Conservation (phyloP, 306 rosid genomes). For the Prunus mira region DNA sequence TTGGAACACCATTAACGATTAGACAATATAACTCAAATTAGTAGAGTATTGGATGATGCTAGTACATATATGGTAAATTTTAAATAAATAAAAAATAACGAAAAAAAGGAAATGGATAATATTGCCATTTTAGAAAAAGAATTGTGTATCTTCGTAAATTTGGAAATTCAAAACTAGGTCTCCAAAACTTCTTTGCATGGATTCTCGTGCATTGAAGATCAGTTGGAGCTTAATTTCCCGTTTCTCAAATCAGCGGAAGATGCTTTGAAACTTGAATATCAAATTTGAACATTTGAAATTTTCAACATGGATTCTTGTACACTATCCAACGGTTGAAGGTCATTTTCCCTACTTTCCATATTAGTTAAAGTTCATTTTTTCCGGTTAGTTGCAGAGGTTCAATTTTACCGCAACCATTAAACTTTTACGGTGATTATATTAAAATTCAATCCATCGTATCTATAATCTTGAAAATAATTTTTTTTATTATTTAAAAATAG, state of each 20-base stretch:
- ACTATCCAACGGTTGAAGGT: background rate
- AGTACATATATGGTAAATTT: no score
- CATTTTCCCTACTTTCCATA: background rate
- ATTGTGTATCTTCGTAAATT: background rate
- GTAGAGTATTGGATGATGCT: no score
- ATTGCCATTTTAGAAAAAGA: background rate
- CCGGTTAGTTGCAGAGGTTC: fast-evolving
- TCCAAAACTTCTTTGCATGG: background rate
- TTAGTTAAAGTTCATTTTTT: no score
- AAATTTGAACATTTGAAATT: background rate
- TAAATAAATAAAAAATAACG: background rate
- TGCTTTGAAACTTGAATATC: background rate
- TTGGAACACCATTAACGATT: background rate
- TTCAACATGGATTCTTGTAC: background rate
- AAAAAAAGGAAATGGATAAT: background rate
- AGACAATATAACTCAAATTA: background rate
- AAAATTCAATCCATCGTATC: background rate
- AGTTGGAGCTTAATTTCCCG: background rate
- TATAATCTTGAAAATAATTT: background rate
- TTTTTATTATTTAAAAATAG: background rate
- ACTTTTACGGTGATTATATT: background rate
- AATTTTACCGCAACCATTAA: fast-evolving
- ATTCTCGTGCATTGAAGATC: background rate
- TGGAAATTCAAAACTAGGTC: background rate
- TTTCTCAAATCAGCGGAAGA: background rate